Evolutionary conservation across 257 asterid genomes (phyloP), one percentile per base, ranked within the genome.

Genomic region (Osmanthus fragrans): DNA sequence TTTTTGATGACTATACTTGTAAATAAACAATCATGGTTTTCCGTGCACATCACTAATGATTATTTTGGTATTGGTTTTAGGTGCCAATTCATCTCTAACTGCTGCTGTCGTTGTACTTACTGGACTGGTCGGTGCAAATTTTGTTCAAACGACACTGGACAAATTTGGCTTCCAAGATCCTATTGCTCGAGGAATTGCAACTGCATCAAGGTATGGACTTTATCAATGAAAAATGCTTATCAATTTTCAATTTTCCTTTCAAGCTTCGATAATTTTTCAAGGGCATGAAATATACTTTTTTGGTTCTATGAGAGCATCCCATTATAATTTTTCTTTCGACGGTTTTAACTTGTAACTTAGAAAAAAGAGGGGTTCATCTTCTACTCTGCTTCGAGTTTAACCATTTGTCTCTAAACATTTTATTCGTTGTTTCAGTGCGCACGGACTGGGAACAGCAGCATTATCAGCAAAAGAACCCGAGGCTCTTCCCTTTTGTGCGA

Each of bases 401-500:
- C 10, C 3, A 54, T 63, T 30, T 19, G 8, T 25, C 69, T 23
- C 12, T 27, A 25, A 63, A 10, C 69, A 45, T 30, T 37, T 30
- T 2, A 27, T 74, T 72, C 56, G 30, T 9, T 45, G 23, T 71
- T 27, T 32, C 89, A 95, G 99, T 81, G 99, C 99, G 5, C 99
- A 95, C 69, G 99, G 99, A 63, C 80, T 95, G 76, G 98, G 99
- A 84, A 95, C 99, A 16, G 99, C 99, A 75, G 99, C 98, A 73
- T 81, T 95, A 72, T 95, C 99, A 40, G 99, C 99, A 0, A 95
- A 93, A 85, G 98, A 95, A 85, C 99, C 99, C 0, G 99, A 93
- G 89, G 99, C 99, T 70, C 99, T 95, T 78, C 97, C 99, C 18
- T 95, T 95, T 64, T 95, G 99, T 63, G 99, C 99, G 15, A 95